Evolutionary conservation across 1,139 yeast species (phyloP).

Genomic region (Arxiozyma bovina): DNA sequence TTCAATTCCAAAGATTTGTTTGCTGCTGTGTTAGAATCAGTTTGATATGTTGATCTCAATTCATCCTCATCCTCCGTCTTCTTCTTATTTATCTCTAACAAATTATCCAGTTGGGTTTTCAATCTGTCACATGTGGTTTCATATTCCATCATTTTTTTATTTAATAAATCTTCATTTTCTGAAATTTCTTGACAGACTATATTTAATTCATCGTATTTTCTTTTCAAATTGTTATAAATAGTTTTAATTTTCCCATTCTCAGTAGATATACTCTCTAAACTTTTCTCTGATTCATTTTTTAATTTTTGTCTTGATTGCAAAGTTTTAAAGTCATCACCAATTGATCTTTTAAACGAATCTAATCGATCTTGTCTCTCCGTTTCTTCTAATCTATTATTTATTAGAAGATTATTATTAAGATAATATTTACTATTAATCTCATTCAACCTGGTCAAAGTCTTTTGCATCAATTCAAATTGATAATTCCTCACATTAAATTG

Average conservation of each 20-base stretch:
- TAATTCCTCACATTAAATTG: conserved; percentile 32
- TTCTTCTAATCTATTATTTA: conserved; percentile 36
- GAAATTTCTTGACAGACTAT: conserved; percentile 11
- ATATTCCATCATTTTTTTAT: conserved; percentile 16
- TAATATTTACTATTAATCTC: conserved; percentile 32
- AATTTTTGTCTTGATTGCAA: conserved; percentile 43
- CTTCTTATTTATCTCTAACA: conserved; percentile 15
- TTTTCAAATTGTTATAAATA: background rate
- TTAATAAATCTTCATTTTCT: conserved; percentile 13
- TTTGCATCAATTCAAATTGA: conserved; percentile 37
- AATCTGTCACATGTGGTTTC: background rate
- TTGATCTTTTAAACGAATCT: conserved; percentile 41
- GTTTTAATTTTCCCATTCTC: conserved; percentile 29
- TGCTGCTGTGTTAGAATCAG: conserved; percentile 47
- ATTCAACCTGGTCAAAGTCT: conserved; percentile 35
- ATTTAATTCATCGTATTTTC: conserved; percentile 4
- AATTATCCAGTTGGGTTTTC: background rate
- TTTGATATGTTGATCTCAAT: conserved; percentile 44
- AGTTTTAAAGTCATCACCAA: conserved; percentile 42
- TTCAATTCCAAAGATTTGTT: conserved; percentile 36
- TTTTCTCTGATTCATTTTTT: conserved; percentile 41
- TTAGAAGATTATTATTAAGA: conserved; percentile 27
- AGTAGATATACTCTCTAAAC: conserved; percentile 37
- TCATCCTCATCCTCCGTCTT: conserved; percentile 35
- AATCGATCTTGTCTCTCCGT: conserved; percentile 42